Percentiles rank a stretch among this genome's conserved stretches.
Conservation (phyloP, 495 filamentous ascomycete species). For the Annulohypoxylon maeteangense region DNA sequence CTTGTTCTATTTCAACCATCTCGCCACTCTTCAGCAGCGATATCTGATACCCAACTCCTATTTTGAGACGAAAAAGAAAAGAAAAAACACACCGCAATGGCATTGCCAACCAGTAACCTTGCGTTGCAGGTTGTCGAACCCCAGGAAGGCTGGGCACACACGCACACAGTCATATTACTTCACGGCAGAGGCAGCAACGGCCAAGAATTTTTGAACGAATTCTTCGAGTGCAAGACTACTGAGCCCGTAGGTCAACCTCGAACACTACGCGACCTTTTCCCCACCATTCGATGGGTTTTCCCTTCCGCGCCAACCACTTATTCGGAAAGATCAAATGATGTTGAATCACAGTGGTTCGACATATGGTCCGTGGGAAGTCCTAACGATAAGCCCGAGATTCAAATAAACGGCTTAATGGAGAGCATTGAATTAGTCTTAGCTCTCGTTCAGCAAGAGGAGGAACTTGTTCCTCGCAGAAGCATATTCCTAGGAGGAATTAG, state of each 20-base stretch:
- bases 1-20: not conserved
- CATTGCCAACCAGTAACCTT: not conserved
- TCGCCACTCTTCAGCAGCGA: not conserved
- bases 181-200: constrained; percentile 64
- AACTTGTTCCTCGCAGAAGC: constrained; percentile 39
- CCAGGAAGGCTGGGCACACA: constrained; percentile 49
- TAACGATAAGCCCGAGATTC: constrained; percentile 47
- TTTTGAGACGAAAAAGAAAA: not conserved
- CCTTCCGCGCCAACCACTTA: constrained; percentile 56
- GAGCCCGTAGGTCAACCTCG: constrained; percentile 48
- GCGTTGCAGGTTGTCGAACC: not conserved
- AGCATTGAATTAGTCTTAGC: constrained; percentile 37
- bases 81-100: not conserved
- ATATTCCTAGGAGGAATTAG: constrained; percentile 52
- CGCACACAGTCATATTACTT: constrained; percentile 65
- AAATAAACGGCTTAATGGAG: constrained; percentile 45
- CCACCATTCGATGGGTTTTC: constrained; percentile 54
- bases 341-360: constrained; percentile 58
- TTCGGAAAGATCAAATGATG: constrained; percentile 50
- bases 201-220: constrained; percentile 62
- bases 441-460: constrained; percentile 46
- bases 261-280: constrained; percentile 46
- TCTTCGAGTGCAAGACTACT: constrained; percentile 51
- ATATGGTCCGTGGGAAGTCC: constrained; percentile 50
- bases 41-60: not conserved